Conservation (phyloP, 1,284 basidiomycete species). For the Rhodotorula sp. region DNA sequence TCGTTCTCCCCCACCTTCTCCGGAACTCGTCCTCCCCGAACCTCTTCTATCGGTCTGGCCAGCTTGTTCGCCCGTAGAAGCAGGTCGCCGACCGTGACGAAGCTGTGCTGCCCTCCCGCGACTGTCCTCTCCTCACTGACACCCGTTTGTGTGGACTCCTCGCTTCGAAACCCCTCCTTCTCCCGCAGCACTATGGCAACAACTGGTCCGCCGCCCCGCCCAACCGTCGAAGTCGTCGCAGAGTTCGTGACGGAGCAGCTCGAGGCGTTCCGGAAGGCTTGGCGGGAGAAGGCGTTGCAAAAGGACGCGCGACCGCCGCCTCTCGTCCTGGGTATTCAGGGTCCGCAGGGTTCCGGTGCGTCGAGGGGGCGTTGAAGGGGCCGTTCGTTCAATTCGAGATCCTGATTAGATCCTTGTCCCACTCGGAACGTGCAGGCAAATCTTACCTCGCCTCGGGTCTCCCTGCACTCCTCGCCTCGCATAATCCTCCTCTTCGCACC, state of each 20-base stretch:
- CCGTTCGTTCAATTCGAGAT: no score
- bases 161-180: no score
- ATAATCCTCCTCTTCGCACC: conserved; percentile 58
- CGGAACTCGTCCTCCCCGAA: neutral
- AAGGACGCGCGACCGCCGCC: conserved; percentile 30
- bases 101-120: no score
- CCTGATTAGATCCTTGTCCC: no score
- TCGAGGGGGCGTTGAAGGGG: no score
- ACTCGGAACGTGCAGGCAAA: conserved; percentile 61
- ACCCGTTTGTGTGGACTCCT: no score
- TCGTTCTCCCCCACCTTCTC: neutral
- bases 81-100: no score
- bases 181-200: no score
- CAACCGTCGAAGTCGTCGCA: conserved; percentile 15
- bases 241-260: conserved; percentile 40
- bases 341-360: conserved; percentile 60
- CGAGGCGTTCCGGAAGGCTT: conserved; percentile 19
- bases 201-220: conserved; percentile 2
- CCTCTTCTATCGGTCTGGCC: no score
- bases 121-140: no score
- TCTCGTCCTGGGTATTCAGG: conserved; percentile 70
- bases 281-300: neutral
- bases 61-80: no score
- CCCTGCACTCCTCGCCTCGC: conserved; percentile 50
- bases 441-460: conserved; percentile 65